Percentiles rank a stretch among this genome's conserved stretches.
Evolutionary conservation across 768 basidiomycete genomes (phyloP).

Genomic region (Mycena chlorophos): DNA sequence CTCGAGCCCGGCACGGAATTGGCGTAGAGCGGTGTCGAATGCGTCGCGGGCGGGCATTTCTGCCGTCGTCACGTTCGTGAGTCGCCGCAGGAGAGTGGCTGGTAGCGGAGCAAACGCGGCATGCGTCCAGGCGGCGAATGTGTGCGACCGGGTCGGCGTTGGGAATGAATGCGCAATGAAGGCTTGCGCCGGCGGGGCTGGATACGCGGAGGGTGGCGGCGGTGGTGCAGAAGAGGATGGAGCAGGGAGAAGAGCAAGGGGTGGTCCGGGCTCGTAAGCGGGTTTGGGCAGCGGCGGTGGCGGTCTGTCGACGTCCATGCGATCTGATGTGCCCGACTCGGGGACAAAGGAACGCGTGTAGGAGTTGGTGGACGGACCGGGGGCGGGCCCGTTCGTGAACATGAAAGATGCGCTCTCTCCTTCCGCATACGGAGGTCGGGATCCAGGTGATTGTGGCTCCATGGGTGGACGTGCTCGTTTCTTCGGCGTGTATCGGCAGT

Average conservation of each 20-base stretch:
- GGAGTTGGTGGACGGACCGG: neutral
- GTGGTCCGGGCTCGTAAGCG: conserved; percentile 18
- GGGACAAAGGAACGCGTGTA: conserved; percentile 17
- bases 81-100: conserved; percentile 51
- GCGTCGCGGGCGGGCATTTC: conserved; percentile 60
- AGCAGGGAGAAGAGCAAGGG: conserved; percentile 25
- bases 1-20: conserved; percentile 53
- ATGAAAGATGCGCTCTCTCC: conserved; percentile 23
- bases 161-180: conserved; percentile 47
- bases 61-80: conserved; percentile 51
- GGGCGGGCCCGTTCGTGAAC: conserved; percentile 22
- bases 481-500: conserved; percentile 75
- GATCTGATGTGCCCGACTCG: conserved; percentile 11
- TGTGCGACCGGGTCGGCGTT: conserved; percentile 40
- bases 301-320: conserved; percentile 9
- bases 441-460: conserved; percentile 22
- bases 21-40: conserved; percentile 51
- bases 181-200: conserved; percentile 36
- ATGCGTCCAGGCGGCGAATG: conserved; percentile 60
- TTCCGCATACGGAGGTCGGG: conserved; percentile 21
- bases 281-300: conserved; percentile 5
- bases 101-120: conserved; percentile 63
- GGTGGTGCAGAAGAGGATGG: no score
- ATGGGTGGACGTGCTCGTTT: conserved; percentile 56
- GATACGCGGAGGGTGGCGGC: conserved; percentile 12